A percentile compares a stretch with the other conserved stretches of the same genome.
Conservation (phyloP, 768 basidiomycete genomes). For the Epithele typhae region DNA sequence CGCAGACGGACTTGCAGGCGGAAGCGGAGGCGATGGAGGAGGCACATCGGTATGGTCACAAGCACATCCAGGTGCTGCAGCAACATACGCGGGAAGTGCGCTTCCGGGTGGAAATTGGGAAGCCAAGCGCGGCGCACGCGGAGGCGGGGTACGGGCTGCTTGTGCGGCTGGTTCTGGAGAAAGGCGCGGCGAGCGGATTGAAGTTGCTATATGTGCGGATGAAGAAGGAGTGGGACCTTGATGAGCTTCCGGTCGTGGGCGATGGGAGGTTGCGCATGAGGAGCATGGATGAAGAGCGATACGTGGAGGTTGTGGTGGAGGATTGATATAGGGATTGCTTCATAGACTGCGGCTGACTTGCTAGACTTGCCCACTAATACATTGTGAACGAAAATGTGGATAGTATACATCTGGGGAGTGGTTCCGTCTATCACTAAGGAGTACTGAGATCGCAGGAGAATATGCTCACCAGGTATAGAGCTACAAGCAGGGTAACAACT, state of each 20-base stretch:
- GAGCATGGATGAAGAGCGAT: slow-evolving; percentile 26
- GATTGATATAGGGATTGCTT: too few relatives aligned
- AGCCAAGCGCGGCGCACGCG: slow-evolving; percentile 35
- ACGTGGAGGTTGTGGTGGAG: slow-evolving; percentile 32
- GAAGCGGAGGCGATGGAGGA: slow-evolving; percentile 44
- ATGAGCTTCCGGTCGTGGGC: slow-evolving; percentile 28
- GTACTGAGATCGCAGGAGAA: too few relatives aligned
- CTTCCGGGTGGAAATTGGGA: slow-evolving; percentile 78
- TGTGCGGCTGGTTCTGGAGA: slow-evolving; percentile 75
- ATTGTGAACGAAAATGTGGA: too few relatives aligned
- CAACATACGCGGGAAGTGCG: slow-evolving; percentile 73
- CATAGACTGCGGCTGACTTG: too few relatives aligned
- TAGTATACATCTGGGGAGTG: too few relatives aligned
- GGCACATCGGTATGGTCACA: slow-evolving; percentile 47
- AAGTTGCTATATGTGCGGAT: slow-evolving; percentile 67
- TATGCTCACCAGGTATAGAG: too few relatives aligned
- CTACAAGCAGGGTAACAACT: too few relatives aligned
- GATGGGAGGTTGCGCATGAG: slow-evolving; percentile 1
- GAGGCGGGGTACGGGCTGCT: slow-evolving; percentile 50
- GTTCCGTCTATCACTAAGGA: too few relatives aligned
- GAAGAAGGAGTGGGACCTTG: slow-evolving; percentile 66
- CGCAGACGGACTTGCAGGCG: slow-evolving; percentile 50
- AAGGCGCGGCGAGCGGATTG: slow-evolving; percentile 81
- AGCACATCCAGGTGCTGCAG: too few relatives aligned
- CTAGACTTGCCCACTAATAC: too few relatives aligned